These are phyloP conservation scores for Simmondsia chinensis DNA, from an alignment of 148 eudicot genomes.

Conservation along the genomic window DNA sequence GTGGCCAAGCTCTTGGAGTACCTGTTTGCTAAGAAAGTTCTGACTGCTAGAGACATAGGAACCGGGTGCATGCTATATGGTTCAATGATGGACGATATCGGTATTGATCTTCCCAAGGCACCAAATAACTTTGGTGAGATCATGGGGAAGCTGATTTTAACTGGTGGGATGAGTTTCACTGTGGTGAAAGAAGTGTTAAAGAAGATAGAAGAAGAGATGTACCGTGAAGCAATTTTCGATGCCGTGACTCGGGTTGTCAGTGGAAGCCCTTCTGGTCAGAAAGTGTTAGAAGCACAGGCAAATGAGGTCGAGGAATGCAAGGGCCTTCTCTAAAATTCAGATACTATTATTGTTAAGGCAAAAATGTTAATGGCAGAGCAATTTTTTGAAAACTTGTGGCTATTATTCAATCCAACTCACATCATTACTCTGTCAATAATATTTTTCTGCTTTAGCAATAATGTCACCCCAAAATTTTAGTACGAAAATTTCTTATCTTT, in stretches of 20 bases:
- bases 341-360: not conserved
- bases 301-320: conserved; percentile 58
- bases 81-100: conserved; percentile 61
- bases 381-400: too few relatives aligned
- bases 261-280: conserved; percentile 37
- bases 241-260: conserved; percentile 30
- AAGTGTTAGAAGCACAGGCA: conserved; percentile 54
- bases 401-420: too few relatives aligned
- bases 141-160: conserved; percentile 46
- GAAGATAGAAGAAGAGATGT: conserved; percentile 55
- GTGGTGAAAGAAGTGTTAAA: conserved; percentile 43
- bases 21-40: conserved; percentile 45
- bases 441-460: conserved; percentile 1
- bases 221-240: conserved; percentile 43
- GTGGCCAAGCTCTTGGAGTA: conserved; percentile 57
- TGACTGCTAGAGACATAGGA: conserved; percentile 38
- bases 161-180: conserved; percentile 46
- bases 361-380: too few relatives aligned
- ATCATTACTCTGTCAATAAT: too few relatives aligned
- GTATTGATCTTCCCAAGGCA: conserved; percentile 83
- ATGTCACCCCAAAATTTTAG: conserved; percentile 14
- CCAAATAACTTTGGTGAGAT: conserved; percentile 81
- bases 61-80: conserved; percentile 63
- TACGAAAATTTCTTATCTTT: conserved; percentile 7
- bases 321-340: conserved; percentile 34